Conservation (phyloP, 23 red algal genomes). For the Agarophyton chilense region DNA sequence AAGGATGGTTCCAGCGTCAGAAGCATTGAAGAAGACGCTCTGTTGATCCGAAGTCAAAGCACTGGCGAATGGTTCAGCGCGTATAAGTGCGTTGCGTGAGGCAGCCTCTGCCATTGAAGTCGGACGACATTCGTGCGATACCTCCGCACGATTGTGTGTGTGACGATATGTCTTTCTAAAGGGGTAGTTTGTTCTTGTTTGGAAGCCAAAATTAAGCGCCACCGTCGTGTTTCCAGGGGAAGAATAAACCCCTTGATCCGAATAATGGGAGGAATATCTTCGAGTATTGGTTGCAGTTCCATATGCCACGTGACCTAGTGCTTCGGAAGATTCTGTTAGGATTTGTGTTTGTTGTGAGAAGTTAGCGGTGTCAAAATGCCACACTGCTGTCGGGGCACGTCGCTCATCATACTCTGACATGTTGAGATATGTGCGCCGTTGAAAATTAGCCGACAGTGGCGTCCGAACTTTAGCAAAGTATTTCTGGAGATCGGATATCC, state of each 20-base stretch:
- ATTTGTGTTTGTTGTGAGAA: neutral
- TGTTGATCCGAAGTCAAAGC: neutral
- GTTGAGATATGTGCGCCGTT: constrained; percentile 21
- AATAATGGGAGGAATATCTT: neutral
- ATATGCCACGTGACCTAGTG: neutral
- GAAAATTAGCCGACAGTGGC: neutral
- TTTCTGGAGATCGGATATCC: neutral
- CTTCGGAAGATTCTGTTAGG: neutral
- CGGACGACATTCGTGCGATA: neutral
- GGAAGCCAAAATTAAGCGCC: constrained; percentile 23
- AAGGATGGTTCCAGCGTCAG: neutral
- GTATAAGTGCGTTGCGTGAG: neutral
- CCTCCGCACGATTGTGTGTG: neutral
- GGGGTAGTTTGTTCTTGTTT: constrained; percentile 23
- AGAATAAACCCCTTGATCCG: constrained; percentile 12
- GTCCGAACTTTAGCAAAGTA: neutral
- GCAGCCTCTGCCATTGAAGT: neutral
- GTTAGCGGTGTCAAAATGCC: constrained; percentile 1
- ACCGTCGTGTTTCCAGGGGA: neutral
- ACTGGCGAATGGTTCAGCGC: neutral
- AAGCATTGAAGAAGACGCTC: neutral
- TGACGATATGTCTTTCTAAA: neutral
- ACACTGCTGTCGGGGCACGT: neutral
- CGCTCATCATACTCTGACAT: constrained; percentile 18
- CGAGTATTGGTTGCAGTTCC: neutral